Evolutionary conservation across 2,329 filamentous ascomycete genomes (phyloP), one percentile per base, ranked within the genome.

Genomic region (Coccinonectria pachysandricola): DNA sequence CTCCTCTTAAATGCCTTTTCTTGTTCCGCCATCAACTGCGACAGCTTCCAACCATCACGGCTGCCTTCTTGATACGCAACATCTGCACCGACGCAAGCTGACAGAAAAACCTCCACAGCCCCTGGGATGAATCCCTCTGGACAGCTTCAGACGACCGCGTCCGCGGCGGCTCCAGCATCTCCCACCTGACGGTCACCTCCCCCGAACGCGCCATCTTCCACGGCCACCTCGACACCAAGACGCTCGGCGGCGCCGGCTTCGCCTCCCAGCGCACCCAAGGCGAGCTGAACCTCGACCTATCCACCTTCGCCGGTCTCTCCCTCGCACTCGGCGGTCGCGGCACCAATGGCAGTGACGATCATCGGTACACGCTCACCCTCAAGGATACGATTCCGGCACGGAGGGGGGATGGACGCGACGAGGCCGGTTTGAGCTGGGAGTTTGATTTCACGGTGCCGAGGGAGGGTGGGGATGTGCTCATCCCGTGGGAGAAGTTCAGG

Each of bases 231-330:
- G 82, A 91, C 54, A 84, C 78, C 36, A 67, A 65, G 27, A 74
- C 80, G 0, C 71, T 91, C 0, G 82, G 82, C 14, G 82, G 81
- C 15, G 83, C 84, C 1, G 84, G 84, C 5, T 91, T 92, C 48
- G 83, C 83, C 7, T 83, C 77, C 4, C 84, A 88, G 49, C 70
- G 78, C 23, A 85, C 78, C 4, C 65, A 62, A 19, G 70, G 74
- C 6, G 56, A 66, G 19, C 54, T 64, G 9, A 55, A 56, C 13
- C 80, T 79, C 68, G 68, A 91, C 42, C 54, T 91, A 6, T 68
- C 66, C 2, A 46, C 41, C 8, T 79, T 75, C 40, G 64, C 72
- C 23, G 80, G 79, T 3, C 54, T 85, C 13, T 51, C 64, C 36
- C 39, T 85, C 4, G 47, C 60, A 19, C 46, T 81, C 12, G 42